Base-by-base conservation (phyloP, 2,329 filamentous ascomycete species). In the Colletotrichum incanum region DNA sequence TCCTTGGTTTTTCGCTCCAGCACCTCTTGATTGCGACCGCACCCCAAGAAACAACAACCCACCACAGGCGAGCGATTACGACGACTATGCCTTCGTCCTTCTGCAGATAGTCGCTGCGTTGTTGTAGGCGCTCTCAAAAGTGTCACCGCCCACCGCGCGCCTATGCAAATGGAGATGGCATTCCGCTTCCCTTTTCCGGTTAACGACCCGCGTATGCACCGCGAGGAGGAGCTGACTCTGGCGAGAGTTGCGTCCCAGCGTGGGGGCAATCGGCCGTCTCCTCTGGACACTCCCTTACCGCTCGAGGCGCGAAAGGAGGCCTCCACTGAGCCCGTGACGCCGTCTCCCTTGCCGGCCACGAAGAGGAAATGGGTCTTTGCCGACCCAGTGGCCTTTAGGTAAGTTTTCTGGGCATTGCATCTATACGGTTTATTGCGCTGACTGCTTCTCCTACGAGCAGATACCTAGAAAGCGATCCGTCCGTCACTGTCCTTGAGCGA, bases 381-480 rank as follows among this genome's bases (percentile, higher is more conserved):
- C 2, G 89, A 91, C 75, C 88, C 89, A 23, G 84, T 90, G 61
- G 87, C 89, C 11, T 87, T 90, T 74, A 84, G 85, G 87, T 89
- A 78, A 62, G 83, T 54, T 41, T n/a, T 45, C 16, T 14, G 0
- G 7, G 18, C 16, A 9, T 47, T 26, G 9, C 43, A 20, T 37
- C 9, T 41, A 14, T 18, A n/a, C 12, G 11, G 20, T 28, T 34
- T 50, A 14, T n/a, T 31, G 37, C 16, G 41, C 55, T 71, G n/a
- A 71, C 37, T 9, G 56, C 63, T 39, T 47, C 18, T 49, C 34
- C 52, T 16, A n/a, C 23, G 16, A 50, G 14, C 74, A 91, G 89
- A 74, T 97, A 96, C 79, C 90, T 99, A 28, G 93, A 97, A 84
- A 93, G 97, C 79, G 96, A 98, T 75, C 86, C 91, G 1, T 90